phyloP scores from a whole-genome alignment of 2,329 filamentous ascomycete genomes.

The Hymenoscyphus scutula region DNA sequence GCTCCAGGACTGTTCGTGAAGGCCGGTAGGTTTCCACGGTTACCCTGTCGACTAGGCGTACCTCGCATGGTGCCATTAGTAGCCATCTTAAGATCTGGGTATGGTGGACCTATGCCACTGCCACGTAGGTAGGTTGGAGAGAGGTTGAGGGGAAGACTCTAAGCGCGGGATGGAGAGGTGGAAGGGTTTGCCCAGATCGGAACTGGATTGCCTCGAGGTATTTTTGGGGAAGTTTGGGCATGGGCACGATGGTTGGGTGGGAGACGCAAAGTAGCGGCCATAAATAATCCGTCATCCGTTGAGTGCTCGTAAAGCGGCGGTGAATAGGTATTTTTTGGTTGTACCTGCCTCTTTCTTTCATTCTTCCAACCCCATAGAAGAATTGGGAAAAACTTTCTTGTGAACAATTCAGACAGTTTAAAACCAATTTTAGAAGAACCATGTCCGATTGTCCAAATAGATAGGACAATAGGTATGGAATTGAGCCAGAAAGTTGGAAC shows the following conservation, averaged over 20 bases:
- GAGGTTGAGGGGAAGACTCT: conserved; percentile 13
- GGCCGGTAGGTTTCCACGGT: conserved; percentile 53
- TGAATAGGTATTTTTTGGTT: no score
- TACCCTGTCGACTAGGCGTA: conserved; percentile 62
- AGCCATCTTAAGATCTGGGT: conserved; percentile 29
- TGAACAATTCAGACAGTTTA: no score
- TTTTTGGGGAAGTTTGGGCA: not conserved
- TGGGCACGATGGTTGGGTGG: not conserved
- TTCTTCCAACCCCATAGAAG: no score
- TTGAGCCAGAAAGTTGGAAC: no score
- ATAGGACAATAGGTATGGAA: no score
- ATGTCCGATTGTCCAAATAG: no score
- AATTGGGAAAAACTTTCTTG: no score
- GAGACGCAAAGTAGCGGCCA: not conserved
- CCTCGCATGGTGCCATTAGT: conserved; percentile 58
- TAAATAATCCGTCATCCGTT: not conserved
- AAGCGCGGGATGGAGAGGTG: conserved; percentile 15
- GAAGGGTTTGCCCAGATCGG: not conserved
- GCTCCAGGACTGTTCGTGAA: conserved; percentile 56
- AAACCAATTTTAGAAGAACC: no score
- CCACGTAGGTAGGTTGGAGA: not conserved
- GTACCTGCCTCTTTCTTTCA: no score
- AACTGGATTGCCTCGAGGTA: not conserved
- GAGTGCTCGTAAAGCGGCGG: no score
- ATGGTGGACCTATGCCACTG: conserved; percentile 1